Base-by-base conservation (phyloP, 176 grass and related monocot species). In the Oryza meridionalis region DNA sequence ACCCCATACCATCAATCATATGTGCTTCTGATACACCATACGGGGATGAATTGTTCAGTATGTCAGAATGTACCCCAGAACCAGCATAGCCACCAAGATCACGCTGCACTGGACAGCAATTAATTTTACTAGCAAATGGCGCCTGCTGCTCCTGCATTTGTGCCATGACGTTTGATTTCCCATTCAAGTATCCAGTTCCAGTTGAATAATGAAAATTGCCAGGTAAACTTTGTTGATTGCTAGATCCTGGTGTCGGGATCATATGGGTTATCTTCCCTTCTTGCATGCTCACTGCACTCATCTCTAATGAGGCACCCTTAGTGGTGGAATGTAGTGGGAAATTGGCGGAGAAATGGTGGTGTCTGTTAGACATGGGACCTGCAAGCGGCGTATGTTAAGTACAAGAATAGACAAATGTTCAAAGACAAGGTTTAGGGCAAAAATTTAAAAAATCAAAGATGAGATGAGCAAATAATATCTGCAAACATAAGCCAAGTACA, bases 221-320 rank as follows among this genome's bases (percentile, higher is more conserved):
- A 79, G 77, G 74, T 37, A 76, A 46, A 76, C 67, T 75, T 31
- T 85, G 86, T 70, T 90, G 82, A 85, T 47, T 43, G 49, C 77
- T 93, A 51, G 90, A 93, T 80, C 91, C 92, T 69, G 92, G 85
- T 53, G 91, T 90, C 7, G 83, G 87, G 66, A 92, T 91, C 84
- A 90, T 93, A 72, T 82, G 92, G 77, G 67, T 90, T 25, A 78
- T 77, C 47, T 90, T 79, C n/a, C 42, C 13, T 49, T 49, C 73
- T 47, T 86, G 85, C 53, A 85, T 77, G 74, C 77, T 51, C 75
- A 86, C 61, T 77, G 88, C 79, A 82, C 72, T 38, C 46, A 77
- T 75, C 14, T 10, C 72, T 26, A 84, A 73, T 76, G 84, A 43
- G 49, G 76, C 11, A 32, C 21, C 82, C 64, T 33, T 85, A 26